Evolutionary conservation across 1,284 basidiomycete species (phyloP).

Genomic region (Pascua guehoae): DNA sequence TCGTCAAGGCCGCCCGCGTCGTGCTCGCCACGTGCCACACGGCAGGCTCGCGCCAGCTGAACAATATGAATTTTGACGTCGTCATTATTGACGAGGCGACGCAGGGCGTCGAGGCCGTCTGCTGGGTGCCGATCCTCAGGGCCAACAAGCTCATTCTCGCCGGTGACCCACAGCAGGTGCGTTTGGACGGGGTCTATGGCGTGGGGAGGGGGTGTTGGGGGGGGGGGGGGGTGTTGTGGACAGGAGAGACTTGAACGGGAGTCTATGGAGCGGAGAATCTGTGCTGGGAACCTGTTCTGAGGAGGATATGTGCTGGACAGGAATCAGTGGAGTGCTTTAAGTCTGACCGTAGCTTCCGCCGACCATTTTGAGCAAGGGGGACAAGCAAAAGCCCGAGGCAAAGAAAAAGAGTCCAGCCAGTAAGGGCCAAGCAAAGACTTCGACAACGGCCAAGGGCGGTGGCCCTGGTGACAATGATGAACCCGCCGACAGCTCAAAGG

Average conservation of each 20-base stretch:
- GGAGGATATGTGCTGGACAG: no score
- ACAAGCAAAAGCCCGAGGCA: constrained; percentile 12
- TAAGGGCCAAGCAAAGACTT: constrained; percentile 1
- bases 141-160: constrained; percentile 79
- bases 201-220: no score
- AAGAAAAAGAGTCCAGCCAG: constrained; percentile 12
- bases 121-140: constrained; percentile 93
- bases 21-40: constrained; percentile 92
- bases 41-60: constrained; percentile 73
- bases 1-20: constrained; percentile 74
- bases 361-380: constrained; percentile 67
- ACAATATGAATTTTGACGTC: constrained; percentile 75
- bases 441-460: constrained; percentile 11
- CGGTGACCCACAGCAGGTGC: constrained; percentile 75
- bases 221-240: no score
- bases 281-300: no score
- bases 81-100: constrained; percentile 95
- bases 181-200: background rate
- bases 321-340: background rate
- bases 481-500: background rate
- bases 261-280: no score
- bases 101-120: constrained; percentile 92
- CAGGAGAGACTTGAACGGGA: no score
- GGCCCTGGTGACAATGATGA: background rate
- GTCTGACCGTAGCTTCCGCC: constrained; percentile 66